A percentile compares a stretch with the other conserved stretches of the same genome.
These are phyloP conservation scores for Aspergillus panamensis DNA, from an alignment of 495 filamentous ascomycete species.

Conservation along the genomic window DNA sequence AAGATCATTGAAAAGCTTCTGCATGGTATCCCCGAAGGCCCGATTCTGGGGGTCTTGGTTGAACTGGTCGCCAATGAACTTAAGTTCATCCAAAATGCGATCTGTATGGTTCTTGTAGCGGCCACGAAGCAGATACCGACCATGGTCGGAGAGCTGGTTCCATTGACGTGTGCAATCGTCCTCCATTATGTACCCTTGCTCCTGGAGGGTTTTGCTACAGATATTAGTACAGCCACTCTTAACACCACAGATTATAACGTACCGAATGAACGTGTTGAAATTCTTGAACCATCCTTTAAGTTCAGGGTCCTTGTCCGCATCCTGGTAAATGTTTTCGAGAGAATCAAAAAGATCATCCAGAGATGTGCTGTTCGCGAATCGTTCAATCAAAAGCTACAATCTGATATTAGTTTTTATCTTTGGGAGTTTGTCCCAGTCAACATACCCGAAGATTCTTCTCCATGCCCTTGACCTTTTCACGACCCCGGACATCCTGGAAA, in stretches of 20 bases:
- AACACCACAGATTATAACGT: neutral
- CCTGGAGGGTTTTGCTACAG: conserved; percentile 65
- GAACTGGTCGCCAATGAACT: conserved; percentile 86
- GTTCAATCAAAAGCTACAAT: conserved; percentile 76
- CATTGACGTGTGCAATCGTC: conserved; percentile 79
- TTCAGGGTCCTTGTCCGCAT: conserved; percentile 85
- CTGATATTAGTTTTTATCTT: conserved; percentile 37
- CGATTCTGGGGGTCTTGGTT: conserved; percentile 83
- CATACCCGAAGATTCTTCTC: conserved; percentile 77
- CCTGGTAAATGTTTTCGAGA: conserved; percentile 82
- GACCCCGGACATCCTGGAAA: conserved; percentile 65
- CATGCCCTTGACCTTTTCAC: conserved; percentile 58
- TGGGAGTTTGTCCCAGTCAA: conserved; percentile 3
- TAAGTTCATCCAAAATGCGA: conserved; percentile 82
- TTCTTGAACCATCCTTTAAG: conserved; percentile 86
- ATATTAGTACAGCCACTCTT: conserved; percentile 10
- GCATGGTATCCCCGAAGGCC: conserved; percentile 66
- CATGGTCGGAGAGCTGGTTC: conserved; percentile 80
- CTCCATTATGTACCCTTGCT: conserved; percentile 88
- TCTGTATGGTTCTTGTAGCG: conserved; percentile 87
- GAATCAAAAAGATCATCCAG: conserved; percentile 80
- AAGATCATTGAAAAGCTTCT: conserved; percentile 84
- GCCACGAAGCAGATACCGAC: conserved; percentile 82
- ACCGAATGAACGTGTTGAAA: conserved; percentile 70
- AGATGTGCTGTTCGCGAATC: conserved; percentile 93